Conservation (phyloP, 768 basidiomycete genomes). For the Rickenella mellea region DNA sequence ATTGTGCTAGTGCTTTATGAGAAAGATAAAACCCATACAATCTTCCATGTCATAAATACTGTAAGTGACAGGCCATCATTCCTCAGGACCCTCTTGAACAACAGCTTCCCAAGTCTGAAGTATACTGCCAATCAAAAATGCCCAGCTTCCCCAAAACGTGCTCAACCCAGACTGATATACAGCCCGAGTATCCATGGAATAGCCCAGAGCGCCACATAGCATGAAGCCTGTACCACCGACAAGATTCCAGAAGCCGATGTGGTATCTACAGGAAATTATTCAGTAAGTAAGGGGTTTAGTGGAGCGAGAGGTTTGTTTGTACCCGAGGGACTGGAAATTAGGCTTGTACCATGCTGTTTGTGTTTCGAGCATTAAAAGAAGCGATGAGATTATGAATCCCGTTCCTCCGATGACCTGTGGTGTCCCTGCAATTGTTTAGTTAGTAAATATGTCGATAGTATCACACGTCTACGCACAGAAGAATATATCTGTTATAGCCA, state of each 20-base stretch:
- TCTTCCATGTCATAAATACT: no score
- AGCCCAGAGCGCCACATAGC: constrained; percentile 49
- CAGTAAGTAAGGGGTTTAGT: background rate
- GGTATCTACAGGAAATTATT: background rate
- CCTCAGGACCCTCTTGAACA: no score
- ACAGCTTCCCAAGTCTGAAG: no score
- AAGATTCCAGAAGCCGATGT: constrained; percentile 43
- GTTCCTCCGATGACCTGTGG: constrained; percentile 55
- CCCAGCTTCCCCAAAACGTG: constrained; percentile 56
- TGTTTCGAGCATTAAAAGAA: constrained; percentile 43
- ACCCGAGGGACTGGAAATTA: constrained; percentile 35
- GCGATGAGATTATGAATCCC: constrained; percentile 44
- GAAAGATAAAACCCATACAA: no score
- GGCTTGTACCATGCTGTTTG: constrained; percentile 47
- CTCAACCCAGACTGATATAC: constrained; percentile 43
- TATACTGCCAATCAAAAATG: constrained; percentile 50
- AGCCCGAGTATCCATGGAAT: constrained; percentile 24
- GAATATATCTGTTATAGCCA: constrained; percentile 34
- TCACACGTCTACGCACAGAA: no score
- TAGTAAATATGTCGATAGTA: no score
- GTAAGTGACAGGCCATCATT: no score
- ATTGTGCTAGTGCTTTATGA: no score
- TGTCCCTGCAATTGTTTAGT: no score
- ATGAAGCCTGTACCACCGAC: constrained; percentile 50
- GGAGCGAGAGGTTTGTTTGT: constrained; percentile 30